phyloP scores from a whole-genome alignment of 176 grass and related monocot species.

The Miscanthus lutarioriparius region DNA sequence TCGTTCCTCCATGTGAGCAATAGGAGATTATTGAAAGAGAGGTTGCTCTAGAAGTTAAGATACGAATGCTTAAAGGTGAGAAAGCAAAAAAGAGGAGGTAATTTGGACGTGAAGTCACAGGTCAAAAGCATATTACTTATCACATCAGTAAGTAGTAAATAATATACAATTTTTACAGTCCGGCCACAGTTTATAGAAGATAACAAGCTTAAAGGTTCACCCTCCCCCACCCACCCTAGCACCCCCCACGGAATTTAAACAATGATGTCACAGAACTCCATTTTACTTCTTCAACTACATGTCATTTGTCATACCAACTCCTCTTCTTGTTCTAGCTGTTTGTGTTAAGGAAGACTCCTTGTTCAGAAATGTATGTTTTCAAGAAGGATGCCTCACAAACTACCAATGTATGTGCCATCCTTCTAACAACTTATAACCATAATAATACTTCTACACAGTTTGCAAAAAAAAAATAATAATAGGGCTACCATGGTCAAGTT shows the following conservation, averaged over 20 bases:
- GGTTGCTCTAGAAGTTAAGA: not conserved
- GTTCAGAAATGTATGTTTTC: not conserved
- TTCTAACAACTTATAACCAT: not conserved
- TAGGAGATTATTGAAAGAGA: not conserved
- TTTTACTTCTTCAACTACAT: not conserved
- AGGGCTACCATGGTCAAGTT: not conserved
- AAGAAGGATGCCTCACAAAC: not conserved
- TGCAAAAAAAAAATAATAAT: not conserved
- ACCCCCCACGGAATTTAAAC: not conserved
- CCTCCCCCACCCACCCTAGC: not conserved
- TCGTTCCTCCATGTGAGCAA: not conserved
- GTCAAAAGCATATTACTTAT: not conserved
- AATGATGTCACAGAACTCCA: not conserved
- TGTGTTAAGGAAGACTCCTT: not conserved
- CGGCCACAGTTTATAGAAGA: not conserved
- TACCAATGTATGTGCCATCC: not conserved
- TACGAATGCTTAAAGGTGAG: conserved; percentile 2
- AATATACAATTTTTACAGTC: not conserved
- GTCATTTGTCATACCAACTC: not conserved
- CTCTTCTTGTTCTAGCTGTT: not conserved
- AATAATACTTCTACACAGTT: not conserved
- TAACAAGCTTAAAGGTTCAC: conserved; percentile 4
- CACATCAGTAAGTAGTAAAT: not conserved
- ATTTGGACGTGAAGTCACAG: not conserved
- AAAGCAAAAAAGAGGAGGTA: not conserved